Conservation (phyloP, 495 filamentous ascomycete genomes). For the Penicillium flavigenum region DNA sequence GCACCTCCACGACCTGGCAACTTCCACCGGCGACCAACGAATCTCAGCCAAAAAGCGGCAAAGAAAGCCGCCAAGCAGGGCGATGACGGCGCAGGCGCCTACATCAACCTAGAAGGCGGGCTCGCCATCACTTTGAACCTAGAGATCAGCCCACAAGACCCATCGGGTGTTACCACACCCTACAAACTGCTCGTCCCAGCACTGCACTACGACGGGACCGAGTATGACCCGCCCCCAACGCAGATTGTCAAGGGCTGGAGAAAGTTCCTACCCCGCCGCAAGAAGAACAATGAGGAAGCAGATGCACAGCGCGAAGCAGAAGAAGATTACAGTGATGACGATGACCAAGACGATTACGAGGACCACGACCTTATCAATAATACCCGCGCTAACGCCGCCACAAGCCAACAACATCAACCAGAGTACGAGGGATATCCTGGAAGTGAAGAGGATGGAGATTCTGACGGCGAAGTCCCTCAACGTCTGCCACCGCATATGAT, state of each 20-base stretch:
- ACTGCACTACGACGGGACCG: conserved; percentile 54
- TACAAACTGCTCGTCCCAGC: conserved; percentile 85
- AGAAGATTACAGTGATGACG: conserved; percentile 29
- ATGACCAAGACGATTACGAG: conserved; percentile 30
- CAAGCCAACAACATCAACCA: conserved; percentile 12
- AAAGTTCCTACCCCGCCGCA: conserved; percentile 39
- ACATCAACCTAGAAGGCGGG: conserved; percentile 70
- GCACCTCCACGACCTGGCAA: conserved; percentile 40
- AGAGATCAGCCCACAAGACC: conserved; percentile 81
- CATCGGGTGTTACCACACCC: conserved; percentile 81
- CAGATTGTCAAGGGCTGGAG: conserved; percentile 46
- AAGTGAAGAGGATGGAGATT: conserved; percentile 28
- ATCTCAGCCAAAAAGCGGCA: conserved; percentile 59
- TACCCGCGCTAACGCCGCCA: conserved; percentile 29
- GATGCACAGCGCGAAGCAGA: conserved; percentile 20
- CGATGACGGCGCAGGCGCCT: conserved; percentile 42
- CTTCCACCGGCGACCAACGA: conserved; percentile 74
- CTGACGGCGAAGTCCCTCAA: conserved; percentile 21
- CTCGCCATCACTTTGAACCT: conserved; percentile 83
- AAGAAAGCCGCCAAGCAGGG: conserved; percentile 40
- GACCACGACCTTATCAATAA: conserved; percentile 32
- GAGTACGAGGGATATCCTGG: conserved; percentile 29
- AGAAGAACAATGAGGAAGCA: conserved; percentile 25
- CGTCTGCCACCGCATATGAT: conserved; percentile 22
- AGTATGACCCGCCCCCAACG: conserved; percentile 42